Conservation (phyloP, 2,329 filamentous ascomycete genomes). For the Exophiala sp. region DNA sequence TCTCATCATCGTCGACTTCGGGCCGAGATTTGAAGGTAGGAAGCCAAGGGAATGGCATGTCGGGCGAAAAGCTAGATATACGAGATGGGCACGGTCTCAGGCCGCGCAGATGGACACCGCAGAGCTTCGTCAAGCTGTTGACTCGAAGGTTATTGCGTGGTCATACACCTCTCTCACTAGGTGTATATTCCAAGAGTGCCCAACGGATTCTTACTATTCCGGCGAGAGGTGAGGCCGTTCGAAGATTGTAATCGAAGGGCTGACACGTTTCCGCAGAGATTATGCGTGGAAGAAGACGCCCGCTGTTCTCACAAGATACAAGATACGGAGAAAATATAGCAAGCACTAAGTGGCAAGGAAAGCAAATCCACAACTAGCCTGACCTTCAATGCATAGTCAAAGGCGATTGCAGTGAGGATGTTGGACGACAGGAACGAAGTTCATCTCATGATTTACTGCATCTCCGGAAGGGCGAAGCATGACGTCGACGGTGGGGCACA, state of each 20-base stretch:
- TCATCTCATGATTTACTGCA: too few species aligned
- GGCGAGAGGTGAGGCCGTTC: not conserved
- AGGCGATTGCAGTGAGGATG: too few species aligned
- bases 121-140: too few species aligned
- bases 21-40: not conserved
- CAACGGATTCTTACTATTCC: not conserved
- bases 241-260: not conserved
- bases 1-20: not conserved
- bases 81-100: not conserved
- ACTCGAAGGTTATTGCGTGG: too few species aligned
- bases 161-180: too few species aligned
- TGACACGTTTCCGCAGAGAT: not conserved
- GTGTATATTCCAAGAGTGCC: not conserved
- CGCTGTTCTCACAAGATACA: not conserved
- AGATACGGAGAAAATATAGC: not conserved
- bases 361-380: too few species aligned
- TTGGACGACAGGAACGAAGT: too few species aligned
- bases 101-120: too few species aligned
- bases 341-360: too few species aligned
- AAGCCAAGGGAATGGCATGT: slow-evolving; percentile 10
- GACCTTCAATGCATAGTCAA: too few species aligned
- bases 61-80: not conserved
- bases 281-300: too few species aligned
- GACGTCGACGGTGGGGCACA: not conserved
- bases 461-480: too few species aligned